These are phyloP conservation scores for Scutellaria baicalensis DNA, from an alignment of 257 asterid genomes.

Conservation along the genomic window DNA sequence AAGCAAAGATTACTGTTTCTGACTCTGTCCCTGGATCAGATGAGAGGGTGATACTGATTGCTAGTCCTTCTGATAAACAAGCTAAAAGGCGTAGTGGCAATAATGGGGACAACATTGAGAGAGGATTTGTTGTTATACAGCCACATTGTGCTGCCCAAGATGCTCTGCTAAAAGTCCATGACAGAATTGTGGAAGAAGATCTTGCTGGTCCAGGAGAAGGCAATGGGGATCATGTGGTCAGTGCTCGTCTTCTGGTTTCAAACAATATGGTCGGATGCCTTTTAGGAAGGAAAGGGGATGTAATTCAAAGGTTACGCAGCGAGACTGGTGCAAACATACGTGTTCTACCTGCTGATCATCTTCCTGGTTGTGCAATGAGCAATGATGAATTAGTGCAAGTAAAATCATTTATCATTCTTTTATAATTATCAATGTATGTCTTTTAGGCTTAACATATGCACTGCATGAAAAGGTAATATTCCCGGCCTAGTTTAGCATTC, in stretches of 20 bases:
- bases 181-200: conserved; percentile 65
- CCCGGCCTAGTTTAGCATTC: not conserved
- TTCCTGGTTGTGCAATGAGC: conserved; percentile 58
- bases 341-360: conserved; percentile 58
- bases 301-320: conserved; percentile 72
- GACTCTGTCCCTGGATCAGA: conserved; percentile 73
- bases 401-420: conserved; percentile 17
- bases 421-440: conserved; percentile 2
- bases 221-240: conserved; percentile 40
- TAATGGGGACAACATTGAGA: conserved; percentile 11
- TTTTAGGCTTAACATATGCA: not conserved
- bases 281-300: conserved; percentile 76
- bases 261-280: conserved; percentile 64
- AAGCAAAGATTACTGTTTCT: conserved; percentile 70
- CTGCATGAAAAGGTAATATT: not conserved
- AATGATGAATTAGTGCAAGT: conserved; percentile 75
- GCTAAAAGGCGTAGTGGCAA: conserved; percentile 27
- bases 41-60: conserved; percentile 57
- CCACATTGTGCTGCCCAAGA: conserved; percentile 81
- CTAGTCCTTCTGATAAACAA: conserved; percentile 53
- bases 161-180: conserved; percentile 76
- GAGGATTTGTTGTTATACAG: conserved; percentile 28
- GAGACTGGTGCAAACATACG: conserved; percentile 84
- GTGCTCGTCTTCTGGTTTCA: conserved; percentile 67
- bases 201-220: conserved; percentile 30